Evolutionary conservation across 306 rosid genomes (phyloP), one percentile per base, ranked within the genome.

Genomic region (Prunus armeniaca): DNA sequence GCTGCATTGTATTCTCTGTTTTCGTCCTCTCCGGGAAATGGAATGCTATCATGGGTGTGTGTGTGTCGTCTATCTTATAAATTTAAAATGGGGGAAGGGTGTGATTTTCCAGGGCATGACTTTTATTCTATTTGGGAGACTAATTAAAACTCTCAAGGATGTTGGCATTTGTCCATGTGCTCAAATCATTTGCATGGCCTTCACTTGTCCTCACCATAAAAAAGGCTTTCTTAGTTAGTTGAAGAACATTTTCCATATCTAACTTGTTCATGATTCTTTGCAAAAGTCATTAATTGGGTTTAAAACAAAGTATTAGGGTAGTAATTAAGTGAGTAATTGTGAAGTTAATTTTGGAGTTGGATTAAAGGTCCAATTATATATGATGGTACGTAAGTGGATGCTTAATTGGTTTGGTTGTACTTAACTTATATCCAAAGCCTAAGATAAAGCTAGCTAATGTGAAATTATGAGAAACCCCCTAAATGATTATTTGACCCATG

Each of bases 1-100:
- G 51, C 32, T 72, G 83, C 96, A 92, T 89, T 85, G 84, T 91
- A 54, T 82, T 62, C 79, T 82, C 69, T 76, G 78, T 74, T 78
- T 72, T 76, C 79, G 60, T 69, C 47, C 47, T 68, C 89, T 45
- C 90, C 87, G 90, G 93, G 93, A 91, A 91, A 65, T 87, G 96
- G 49, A 88, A 78, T 65, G 93, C 81, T 84, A 90, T 90, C 83
- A 92, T 88, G 91, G 73, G 45, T 83, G 81, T 87, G 66, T 46
- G 65, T 38, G 43, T 38, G 43, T 38, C 9, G 43, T 22, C 67
- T 63, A 8, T 34, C 76, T 52, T 76, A 58, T 82, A 49, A 34
- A 79, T 62, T 34, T 73, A 78, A 83, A 72, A 64, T 18, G 51
- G 55, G 71, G 55, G 69, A 17, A 60, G 70, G 45, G 76, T 77